Base-by-base conservation (phyloP, 2,329 filamentous ascomycete genomes). In the Cytospora piceicola region DNA sequence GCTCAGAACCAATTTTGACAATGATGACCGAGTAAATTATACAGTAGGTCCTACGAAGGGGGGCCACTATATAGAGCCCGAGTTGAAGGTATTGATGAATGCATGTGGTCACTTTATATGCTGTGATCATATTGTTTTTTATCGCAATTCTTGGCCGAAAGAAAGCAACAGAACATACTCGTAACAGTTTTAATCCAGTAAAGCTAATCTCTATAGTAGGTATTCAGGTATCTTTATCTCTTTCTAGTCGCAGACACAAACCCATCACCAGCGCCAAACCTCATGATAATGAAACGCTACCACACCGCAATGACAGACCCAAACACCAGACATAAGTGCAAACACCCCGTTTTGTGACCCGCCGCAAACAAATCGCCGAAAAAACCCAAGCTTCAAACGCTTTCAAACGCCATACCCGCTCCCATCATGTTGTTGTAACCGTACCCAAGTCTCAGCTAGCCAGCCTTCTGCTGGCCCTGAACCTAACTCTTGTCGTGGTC, bases 261-360 rank as follows among this genome's bases (percentile, higher is more conserved):
- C 61, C 30, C 52, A 60, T 56, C 65, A 55, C 65, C 62, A 65
- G 30, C 52, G 53, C 56, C 46, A 60, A 22, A 49, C 53, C 32
- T 36, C 34, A n/a, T 17, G 15, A 34, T 52, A 53, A 30, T 59
- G 49, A 32, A 61, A 27, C 29, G 30, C 34, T 53, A 32, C 22
- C 42, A 58, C 22, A 36, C 27, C 30, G 51, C 22, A 22, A 46
- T 53, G 52, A 39, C 49, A 14, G 32, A 63, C 39, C n/a, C 46
- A 0, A 27, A 63, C 54, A 58, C 27, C 27, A 63, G 52, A 24
- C n/a, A 32, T 17, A 55, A 5, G 7, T 22, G 24, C 46, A 49
- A 49, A 24, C 3, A 17, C 15, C 20, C 34, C 34, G 9, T 36
- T 22, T 56, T 49, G 11, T 36, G 12, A 14, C 34, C 34, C 34